Evolutionary conservation across 768 basidiomycete species (phyloP), one percentile per base, ranked within the genome.

Genomic region (Coprinopsis cinerea): DNA sequence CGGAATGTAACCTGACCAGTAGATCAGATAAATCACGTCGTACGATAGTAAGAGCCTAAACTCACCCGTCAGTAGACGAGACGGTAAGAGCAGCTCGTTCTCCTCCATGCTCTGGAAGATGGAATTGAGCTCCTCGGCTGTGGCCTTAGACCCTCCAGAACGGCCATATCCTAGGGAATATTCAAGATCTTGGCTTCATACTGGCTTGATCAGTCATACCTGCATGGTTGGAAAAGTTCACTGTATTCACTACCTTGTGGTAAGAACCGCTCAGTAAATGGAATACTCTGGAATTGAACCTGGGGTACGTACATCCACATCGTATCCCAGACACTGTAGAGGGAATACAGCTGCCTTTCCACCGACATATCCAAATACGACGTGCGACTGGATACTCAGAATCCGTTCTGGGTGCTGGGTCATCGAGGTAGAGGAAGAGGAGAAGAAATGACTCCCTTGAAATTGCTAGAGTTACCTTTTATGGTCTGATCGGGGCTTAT

Each of bases 211-310:
- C 18, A 14, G 3, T 58, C 74, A 48, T 48, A 88, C 92, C 93
- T 4, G 92, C 77, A 63, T 99, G 95, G 57, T 98, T 99, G 6
- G 90, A 90, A 64, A 88, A 97, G 59, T 96, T 88, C 30, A 97
- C 94, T 1, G 92, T 92, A 61, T 93, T 94, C 18, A 95, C 78
- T 48, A 86, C 78, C 87, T 89, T 62, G 37, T 58, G 48, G 45
- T 24, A 23, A 48, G 30, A 47, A 17, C 30, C 50, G 53, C 52
- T 59, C 47, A 59, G 54, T 46, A 32, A 30, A 35, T 15, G 26
- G 20, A n/a, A 53, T 53, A 23, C n/a, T 22, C 39, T 25, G 34
- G 27, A 41, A 40, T 41, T 7, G 39, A 47, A 28, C 44, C 27
- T 54, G 51, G 49, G 44, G 20, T 45, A 68, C 78, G 66, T 64